These are phyloP conservation scores for Rhodotorula paludigena DNA, from an alignment of 768 basidiomycete species.

Conservation along the genomic window DNA sequence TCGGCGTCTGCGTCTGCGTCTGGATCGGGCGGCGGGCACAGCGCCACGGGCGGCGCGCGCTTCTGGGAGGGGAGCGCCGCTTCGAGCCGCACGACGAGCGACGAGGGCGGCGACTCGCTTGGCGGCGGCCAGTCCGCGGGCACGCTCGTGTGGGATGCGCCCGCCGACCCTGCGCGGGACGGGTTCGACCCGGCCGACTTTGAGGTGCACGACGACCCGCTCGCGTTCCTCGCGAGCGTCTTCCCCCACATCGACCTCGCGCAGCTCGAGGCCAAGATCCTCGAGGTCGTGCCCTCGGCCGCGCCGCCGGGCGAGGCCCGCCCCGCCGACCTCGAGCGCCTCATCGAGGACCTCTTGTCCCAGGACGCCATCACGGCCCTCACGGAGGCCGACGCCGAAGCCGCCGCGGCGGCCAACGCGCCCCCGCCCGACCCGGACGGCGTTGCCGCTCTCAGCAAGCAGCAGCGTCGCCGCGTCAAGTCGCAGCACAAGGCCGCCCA, in stretches of 20 bases:
- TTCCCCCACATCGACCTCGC: slow-evolving; percentile 32
- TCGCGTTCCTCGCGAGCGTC: slow-evolving; percentile 34
- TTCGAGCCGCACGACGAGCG: not conserved
- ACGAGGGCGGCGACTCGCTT: not conserved
- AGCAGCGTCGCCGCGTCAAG: slow-evolving; percentile 21
- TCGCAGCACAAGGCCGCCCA: slow-evolving; percentile 11
- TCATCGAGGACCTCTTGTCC: slow-evolving; percentile 35
- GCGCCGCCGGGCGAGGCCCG: not conserved
- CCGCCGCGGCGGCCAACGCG: slow-evolving; percentile 2
- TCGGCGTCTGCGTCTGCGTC: too few relatives aligned
- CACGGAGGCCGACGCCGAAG: slow-evolving; percentile 15
- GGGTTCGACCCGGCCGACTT: not conserved
- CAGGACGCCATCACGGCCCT: slow-evolving; percentile 26
- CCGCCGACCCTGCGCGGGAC: too few relatives aligned
- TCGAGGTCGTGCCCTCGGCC: not conserved
- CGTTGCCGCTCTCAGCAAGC: not conserved
- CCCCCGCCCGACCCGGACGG: not conserved
- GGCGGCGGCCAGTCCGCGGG: not conserved
- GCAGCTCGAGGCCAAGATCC: slow-evolving; percentile 10
- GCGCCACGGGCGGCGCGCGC: not conserved
- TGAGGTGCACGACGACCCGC: slow-evolving; percentile 29
- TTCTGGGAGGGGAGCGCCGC: not conserved
- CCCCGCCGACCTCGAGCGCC: slow-evolving; percentile 21
- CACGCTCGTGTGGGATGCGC: slow-evolving; percentile 7
- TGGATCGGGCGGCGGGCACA: not conserved